Conservation (phyloP, 495 filamentous ascomycete species). For the Aspergillus haitiensis region DNA sequence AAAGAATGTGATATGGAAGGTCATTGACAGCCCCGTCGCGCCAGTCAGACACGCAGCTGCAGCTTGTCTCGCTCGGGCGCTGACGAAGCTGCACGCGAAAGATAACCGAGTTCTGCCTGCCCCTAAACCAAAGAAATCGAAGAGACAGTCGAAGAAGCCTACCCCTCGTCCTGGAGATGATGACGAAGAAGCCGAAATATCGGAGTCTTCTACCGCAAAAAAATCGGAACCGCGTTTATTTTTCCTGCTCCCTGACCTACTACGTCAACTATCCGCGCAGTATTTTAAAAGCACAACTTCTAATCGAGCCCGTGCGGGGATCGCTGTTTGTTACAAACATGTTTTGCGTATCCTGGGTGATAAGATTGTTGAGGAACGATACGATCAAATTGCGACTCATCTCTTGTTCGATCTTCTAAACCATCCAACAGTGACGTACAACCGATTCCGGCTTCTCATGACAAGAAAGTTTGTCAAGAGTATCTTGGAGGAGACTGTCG, state of each 20-base stretch:
- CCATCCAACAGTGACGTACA: constrained; percentile 70
- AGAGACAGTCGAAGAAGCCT: constrained; percentile 68
- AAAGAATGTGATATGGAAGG: constrained; percentile 75
- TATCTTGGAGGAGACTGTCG: constrained; percentile 81
- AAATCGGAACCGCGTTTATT: constrained; percentile 66
- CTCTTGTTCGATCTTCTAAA: constrained; percentile 78
- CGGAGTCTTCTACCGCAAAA: constrained; percentile 67
- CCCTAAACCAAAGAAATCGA: constrained; percentile 70
- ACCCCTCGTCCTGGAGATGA: constrained; percentile 67
- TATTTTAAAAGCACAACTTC: constrained; percentile 79
- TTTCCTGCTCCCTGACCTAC: constrained; percentile 74
- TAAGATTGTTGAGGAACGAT: constrained; percentile 74
- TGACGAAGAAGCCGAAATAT: constrained; percentile 69
- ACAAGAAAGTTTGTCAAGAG: constrained; percentile 82
- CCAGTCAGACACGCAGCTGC: constrained; percentile 83
- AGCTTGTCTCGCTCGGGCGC: constrained; percentile 71
- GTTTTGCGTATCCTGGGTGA: constrained; percentile 73
- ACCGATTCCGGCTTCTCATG: constrained; percentile 84
- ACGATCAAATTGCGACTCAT: constrained; percentile 76
- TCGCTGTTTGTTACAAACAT: constrained; percentile 84
- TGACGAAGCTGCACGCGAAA: constrained; percentile 79
- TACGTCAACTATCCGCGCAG: constrained; percentile 77
- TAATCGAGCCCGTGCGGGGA: constrained; percentile 76
- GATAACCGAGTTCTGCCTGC: constrained; percentile 53
- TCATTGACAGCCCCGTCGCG: constrained; percentile 73